Conservation (phyloP, 768 basidiomycete species). For the Macrolepiota dolichaula region DNA sequence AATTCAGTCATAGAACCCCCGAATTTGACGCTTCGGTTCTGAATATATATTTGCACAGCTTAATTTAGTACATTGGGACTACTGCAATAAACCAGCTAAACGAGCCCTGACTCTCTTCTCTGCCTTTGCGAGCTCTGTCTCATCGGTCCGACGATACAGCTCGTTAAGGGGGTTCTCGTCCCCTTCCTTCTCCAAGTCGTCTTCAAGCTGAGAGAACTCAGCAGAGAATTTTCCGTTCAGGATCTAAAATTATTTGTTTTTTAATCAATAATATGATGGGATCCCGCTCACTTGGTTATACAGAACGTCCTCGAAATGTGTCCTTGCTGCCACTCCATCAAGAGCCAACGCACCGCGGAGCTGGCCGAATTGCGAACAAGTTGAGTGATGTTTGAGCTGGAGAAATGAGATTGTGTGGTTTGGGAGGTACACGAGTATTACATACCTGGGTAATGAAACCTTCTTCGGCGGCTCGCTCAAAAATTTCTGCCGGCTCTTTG, state of each 20-base stretch:
- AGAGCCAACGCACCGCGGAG: conserved; percentile 54
- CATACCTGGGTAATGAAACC: conserved; percentile 57
- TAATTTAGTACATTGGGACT: not conserved
- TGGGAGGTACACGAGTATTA: not conserved
- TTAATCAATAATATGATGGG: not conserved
- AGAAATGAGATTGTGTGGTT: not conserved
- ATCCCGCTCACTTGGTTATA: conserved; percentile 43
- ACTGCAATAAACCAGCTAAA: conserved; percentile 35
- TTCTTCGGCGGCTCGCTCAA: conserved; percentile 64
- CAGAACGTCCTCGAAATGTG: conserved; percentile 57
- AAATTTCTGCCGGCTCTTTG: conserved; percentile 67
- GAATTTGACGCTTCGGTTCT: not conserved
- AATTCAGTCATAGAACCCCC: not conserved
- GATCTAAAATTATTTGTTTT: conserved; percentile 30
- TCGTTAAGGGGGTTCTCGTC: conserved; percentile 50
- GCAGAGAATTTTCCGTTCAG: conserved; percentile 57
- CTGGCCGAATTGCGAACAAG: conserved; percentile 61
- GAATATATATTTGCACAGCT: not conserved
- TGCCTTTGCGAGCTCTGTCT: conserved; percentile 52
- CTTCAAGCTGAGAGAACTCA: conserved; percentile 54
- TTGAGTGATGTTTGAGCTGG: conserved; percentile 59
- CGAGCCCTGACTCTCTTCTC: conserved; percentile 56
- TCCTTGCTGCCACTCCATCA: conserved; percentile 44
- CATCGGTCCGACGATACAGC: conserved; percentile 47
- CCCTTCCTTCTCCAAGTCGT: conserved; percentile 54